These are phyloP conservation scores for Rubroshorea leprosula DNA, from an alignment of 345 rosid species.

Conservation along the genomic window DNA sequence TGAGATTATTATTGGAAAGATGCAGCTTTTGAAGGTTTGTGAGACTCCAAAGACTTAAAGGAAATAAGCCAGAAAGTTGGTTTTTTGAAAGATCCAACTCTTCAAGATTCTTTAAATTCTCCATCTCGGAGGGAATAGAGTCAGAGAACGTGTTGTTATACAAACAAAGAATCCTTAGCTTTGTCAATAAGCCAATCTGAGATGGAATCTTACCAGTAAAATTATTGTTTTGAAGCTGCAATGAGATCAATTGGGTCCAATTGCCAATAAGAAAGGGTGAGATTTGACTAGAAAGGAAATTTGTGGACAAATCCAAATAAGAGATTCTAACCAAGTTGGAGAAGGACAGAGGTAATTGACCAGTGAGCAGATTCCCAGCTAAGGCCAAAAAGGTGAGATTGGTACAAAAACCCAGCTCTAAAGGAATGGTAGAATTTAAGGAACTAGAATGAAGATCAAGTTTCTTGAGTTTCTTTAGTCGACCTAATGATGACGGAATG, in stretches of 20 bases:
- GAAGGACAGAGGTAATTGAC: slow-evolving; percentile 46
- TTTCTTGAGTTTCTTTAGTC: slow-evolving; percentile 27
- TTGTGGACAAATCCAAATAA: slow-evolving; percentile 31
- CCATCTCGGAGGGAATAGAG: slow-evolving; percentile 42
- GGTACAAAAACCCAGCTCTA: slow-evolving; percentile 46
- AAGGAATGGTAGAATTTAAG: slow-evolving; percentile 49
- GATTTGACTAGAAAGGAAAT: slow-evolving; percentile 41
- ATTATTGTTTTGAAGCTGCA: slow-evolving; percentile 48
- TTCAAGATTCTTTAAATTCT: slow-evolving; percentile 26
- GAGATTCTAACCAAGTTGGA: slow-evolving; percentile 33
- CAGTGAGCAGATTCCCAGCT: slow-evolving; percentile 42
- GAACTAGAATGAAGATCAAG: slow-evolving; percentile 36
- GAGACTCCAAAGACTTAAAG: slow-evolving; percentile 40
- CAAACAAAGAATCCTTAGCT: slow-evolving; percentile 30
- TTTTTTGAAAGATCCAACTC: slow-evolving; percentile 42
- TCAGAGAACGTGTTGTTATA: slow-evolving; percentile 42
- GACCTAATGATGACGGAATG: slow-evolving; percentile 53
- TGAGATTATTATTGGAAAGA: slow-evolving; percentile 44
- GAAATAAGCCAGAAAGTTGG: slow-evolving; percentile 48
- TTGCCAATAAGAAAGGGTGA: slow-evolving; percentile 34
- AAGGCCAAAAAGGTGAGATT: slow-evolving; percentile 52
- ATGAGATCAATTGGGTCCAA: slow-evolving; percentile 40
- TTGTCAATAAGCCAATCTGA: slow-evolving; percentile 32
- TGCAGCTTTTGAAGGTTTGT: slow-evolving; percentile 29
- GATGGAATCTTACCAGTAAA: slow-evolving; percentile 45